Percentiles rank a stretch among this genome's conserved stretches.
Evolutionary conservation across 2,329 filamentous ascomycete species (phyloP).

Genomic region (Coleophoma crateriformis): DNA sequence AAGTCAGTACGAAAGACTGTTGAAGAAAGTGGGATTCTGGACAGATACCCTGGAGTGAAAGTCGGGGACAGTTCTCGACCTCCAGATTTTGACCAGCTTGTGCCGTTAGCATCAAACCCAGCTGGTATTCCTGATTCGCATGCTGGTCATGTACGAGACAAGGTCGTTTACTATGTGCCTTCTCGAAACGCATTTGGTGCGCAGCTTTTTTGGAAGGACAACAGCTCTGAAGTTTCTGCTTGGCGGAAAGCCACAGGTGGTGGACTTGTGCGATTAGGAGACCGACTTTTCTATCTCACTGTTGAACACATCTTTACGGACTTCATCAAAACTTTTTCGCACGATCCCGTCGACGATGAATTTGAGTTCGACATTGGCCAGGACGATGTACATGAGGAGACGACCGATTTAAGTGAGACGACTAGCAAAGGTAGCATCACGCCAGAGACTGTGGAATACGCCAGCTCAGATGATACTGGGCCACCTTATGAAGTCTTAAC

Average conservation of each 20-base stretch:
- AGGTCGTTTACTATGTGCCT: too few species aligned
- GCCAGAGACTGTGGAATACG: not conserved
- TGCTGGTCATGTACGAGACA: too few species aligned
- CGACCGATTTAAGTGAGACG: not conserved
- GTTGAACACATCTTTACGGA: not conserved
- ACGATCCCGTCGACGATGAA: not conserved
- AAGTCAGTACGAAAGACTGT: too few species aligned
- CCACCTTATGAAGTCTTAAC: not conserved
- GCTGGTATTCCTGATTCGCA: too few species aligned
- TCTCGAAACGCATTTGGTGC: too few species aligned
- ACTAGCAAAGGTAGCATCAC: not conserved
- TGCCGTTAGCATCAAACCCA: too few species aligned
- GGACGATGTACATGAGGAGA: not conserved
- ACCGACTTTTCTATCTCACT: not conserved
- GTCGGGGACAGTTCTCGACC: too few species aligned
- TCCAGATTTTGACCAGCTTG: too few species aligned
- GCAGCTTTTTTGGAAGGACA: too few species aligned
- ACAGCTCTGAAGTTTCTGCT: too few species aligned
- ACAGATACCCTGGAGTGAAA: too few species aligned
- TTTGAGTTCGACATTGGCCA: not conserved
- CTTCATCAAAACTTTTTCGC: not conserved
- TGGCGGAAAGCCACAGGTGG: not conserved
- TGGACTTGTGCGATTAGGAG: constrained; percentile 38
- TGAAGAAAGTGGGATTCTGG: too few species aligned
- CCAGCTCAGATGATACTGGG: not conserved